A percentile compares a stretch with the other conserved stretches of the same genome.
Evolutionary conservation across 2,329 filamentous ascomycete genomes (phyloP).

Genomic region (Hymenoscyphus repandus): DNA sequence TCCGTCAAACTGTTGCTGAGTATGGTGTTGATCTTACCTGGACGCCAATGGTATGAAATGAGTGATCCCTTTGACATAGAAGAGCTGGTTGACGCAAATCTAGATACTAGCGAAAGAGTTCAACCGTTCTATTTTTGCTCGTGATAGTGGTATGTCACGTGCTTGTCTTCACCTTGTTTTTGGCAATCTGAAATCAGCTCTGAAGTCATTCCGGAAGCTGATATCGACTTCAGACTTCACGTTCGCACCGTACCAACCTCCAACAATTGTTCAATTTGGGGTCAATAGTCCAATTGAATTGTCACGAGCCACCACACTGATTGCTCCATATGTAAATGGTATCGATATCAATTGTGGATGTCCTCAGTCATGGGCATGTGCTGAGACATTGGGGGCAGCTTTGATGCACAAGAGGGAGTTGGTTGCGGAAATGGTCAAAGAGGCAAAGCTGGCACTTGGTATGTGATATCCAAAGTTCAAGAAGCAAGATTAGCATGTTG

Average conservation of each 20-base stretch:
- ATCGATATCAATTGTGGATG: slow-evolving; percentile 70
- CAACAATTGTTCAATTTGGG: slow-evolving; percentile 64
- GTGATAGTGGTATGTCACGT: slow-evolving; percentile 48
- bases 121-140: slow-evolving; percentile 53
- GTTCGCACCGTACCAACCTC: slow-evolving; percentile 47
- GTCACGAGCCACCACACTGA: slow-evolving; percentile 55
- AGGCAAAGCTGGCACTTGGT: slow-evolving; percentile 46
- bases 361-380: slow-evolving; percentile 67
- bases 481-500: not conserved
- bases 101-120: slow-evolving; percentile 62
- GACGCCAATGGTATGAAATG: slow-evolving; percentile 57
- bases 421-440: slow-evolving; percentile 60
- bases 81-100: not conserved
- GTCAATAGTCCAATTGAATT: slow-evolving; percentile 57
- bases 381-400: slow-evolving; percentile 62
- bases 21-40: slow-evolving; percentile 64
- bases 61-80: not conserved
- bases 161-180: slow-evolving; percentile 20
- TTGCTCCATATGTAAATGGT: slow-evolving; percentile 56
- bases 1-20: slow-evolving; percentile 59
- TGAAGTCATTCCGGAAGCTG: too few relatives aligned
- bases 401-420: slow-evolving; percentile 61
- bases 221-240: slow-evolving; percentile 49
- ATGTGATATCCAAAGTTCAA: not conserved
- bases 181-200: not conserved